phyloP scores from a whole-genome alignment of 2,329 filamentous ascomycete genomes.

The Sporothrix brasiliensis region DNA sequence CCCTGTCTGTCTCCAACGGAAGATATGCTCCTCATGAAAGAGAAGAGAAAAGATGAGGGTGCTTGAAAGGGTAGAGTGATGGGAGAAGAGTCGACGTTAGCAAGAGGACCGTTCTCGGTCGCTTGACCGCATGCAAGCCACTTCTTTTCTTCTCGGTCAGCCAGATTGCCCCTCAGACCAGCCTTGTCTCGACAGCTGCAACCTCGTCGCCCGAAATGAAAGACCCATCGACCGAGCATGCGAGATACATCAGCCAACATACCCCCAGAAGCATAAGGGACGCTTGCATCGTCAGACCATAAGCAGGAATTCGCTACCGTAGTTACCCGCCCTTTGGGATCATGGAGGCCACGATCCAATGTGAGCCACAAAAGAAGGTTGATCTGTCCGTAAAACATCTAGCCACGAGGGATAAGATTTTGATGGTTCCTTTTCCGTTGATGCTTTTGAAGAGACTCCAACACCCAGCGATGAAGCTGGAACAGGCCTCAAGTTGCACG shows the following conservation, averaged over 20 bases:
- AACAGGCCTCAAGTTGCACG: constrained; percentile 29
- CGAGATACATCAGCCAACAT: constrained; percentile 12
- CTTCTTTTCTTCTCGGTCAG: neutral
- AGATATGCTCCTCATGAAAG: constrained; percentile 17
- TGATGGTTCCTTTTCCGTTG: constrained; percentile 83
- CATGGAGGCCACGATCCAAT: constrained; percentile 1
- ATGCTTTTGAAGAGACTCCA: constrained; percentile 25
- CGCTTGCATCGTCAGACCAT: neutral
- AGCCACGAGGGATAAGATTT: constrained; percentile 92
- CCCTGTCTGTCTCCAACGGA: neutral
- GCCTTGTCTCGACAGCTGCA: constrained; percentile 1
- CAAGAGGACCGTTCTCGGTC: constrained; percentile 9
- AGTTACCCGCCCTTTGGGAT: neutral
- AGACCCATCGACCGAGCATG: constrained; percentile 12
- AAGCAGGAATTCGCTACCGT: constrained; percentile 12
- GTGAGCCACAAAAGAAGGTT: constrained; percentile 38
- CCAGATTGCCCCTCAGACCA: constrained; percentile 13
- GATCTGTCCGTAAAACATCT: constrained; percentile 76
- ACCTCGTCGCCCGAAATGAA: constrained; percentile 1
- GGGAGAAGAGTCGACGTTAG: neutral
- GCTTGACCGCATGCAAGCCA: neutral
- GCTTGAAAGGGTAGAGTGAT: neutral
- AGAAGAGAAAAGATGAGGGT: constrained; percentile 26
- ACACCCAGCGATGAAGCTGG: neutral
- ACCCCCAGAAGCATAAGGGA: neutral